Evolutionary conservation across 2,329 filamentous ascomycete genomes (phyloP).

Genomic region (Cercospora citrullina): DNA sequence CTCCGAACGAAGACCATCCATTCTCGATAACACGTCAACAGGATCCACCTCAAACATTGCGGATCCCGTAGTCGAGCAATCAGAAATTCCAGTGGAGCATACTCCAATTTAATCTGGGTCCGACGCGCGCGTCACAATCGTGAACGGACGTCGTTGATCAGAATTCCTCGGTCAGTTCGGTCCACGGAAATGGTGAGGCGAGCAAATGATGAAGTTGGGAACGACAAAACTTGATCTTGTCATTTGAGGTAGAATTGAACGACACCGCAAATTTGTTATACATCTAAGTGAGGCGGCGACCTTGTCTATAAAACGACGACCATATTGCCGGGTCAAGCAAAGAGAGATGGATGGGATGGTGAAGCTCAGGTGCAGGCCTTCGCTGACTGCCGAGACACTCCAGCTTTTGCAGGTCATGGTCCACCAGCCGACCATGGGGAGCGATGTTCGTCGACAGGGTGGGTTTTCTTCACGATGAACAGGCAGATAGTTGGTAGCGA

Average conservation of each 20-base stretch:
- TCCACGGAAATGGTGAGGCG: background rate
- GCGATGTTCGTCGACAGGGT: conserved; percentile 9
- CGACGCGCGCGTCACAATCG: background rate
- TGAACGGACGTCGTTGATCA: background rate
- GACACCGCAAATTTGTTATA: background rate
- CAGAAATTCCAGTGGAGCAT: background rate
- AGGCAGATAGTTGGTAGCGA: background rate
- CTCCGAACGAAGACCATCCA: background rate
- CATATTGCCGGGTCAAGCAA: background rate
- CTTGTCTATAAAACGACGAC: conserved; percentile 5
- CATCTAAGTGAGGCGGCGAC: background rate
- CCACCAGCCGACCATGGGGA: conserved; percentile 4
- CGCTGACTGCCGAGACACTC: conserved; percentile 13
- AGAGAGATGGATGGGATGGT: background rate
- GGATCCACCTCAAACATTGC: background rate
- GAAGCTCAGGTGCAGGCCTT: conserved; percentile 12
- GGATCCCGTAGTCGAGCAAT: background rate
- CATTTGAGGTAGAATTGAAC: background rate
- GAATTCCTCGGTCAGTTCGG: background rate
- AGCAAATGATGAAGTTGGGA: background rate
- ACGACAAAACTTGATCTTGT: background rate
- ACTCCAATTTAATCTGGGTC: background rate
- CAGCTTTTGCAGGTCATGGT: conserved; percentile 15
- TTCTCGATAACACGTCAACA: background rate
- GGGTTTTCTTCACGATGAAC: conserved; percentile 1